phyloP scores from a whole-genome alignment of 2,329 filamentous ascomycete genomes.

The Scedosporium dehoogii region DNA sequence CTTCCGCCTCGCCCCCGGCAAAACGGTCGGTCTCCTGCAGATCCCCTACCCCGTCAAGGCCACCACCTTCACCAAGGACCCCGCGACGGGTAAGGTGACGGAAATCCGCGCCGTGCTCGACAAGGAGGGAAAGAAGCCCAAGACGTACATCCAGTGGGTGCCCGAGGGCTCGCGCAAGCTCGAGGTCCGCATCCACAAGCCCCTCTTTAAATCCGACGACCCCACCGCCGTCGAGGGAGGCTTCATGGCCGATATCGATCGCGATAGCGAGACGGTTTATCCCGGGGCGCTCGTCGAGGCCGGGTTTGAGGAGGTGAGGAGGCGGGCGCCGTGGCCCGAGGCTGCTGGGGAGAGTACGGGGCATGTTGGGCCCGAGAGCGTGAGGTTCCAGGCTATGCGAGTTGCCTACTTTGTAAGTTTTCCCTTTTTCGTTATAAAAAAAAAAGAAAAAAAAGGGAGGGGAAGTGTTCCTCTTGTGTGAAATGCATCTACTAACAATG shows the following conservation, averaged over 20 bases:
- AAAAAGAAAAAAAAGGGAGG: no score
- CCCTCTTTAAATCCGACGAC: conserved; percentile 78
- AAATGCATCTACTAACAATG: no score
- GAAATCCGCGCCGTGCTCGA: conserved; percentile 55
- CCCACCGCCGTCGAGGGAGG: conserved; percentile 69
- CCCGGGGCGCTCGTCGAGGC: conserved; percentile 69
- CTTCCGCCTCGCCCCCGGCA: conserved; percentile 70
- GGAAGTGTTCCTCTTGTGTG: no score
- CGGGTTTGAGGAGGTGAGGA: conserved; percentile 69
- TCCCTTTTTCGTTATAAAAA: no score
- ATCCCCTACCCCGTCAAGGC: conserved; percentile 62
- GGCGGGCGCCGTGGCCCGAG: conserved; percentile 71
- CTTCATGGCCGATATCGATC: conserved; percentile 77
- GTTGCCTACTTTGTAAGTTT: conserved; percentile 68
- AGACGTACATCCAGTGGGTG: conserved; percentile 89
- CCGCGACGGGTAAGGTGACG: conserved; percentile 51
- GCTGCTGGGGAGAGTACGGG: conserved; percentile 55
- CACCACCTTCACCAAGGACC: conserved; percentile 59
- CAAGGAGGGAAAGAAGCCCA: conserved; percentile 61
- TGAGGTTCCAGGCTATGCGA: conserved; percentile 85
- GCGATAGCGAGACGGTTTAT: conserved; percentile 73
- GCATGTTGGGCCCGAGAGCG: conserved; percentile 57
- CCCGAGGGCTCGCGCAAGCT: conserved; percentile 55
- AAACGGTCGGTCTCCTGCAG: conserved; percentile 66
- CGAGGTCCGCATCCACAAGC: conserved; percentile 70